Evolutionary conservation across 768 basidiomycete species (phyloP), one percentile per base, ranked within the genome.

Genomic region (Panaeolus cyanescens): DNA sequence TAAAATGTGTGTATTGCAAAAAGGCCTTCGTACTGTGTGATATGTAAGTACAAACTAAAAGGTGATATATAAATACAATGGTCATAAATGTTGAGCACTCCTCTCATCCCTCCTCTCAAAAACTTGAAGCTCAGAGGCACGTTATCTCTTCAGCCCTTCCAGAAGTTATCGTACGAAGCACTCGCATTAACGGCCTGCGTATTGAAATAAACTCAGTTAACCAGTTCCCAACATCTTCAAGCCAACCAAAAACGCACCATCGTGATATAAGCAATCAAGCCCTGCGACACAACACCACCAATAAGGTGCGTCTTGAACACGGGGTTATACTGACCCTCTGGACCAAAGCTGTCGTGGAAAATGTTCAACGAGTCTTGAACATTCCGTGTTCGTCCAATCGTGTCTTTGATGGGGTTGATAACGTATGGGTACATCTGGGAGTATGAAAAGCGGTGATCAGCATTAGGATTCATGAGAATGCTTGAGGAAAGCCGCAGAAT

Each of bases 321-420:
- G 13, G 84, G 84, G 64, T 84, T 78, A 59, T 85, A 85, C 53
- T 78, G 65, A 13, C 79, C 77, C 66, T 85, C 79, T 5, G 78
- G 78, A 1, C 81, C 82, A 53, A 77, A 77, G 54, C 78, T 77
- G 55, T 83, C 83, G 34, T 81, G 78, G 59, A 84, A 85, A 59
- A 85, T 82, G 54, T 84, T 84, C 25, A 85, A 69, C 28, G 80
- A 80, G 59, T 85, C 84, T 32, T 79, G 75, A 74, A 79, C 79
- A 64, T 85, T 85, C 20, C 82, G 78, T 17, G 82, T 84, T 25
- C 84, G 79, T 0, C 84, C 84, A 19, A 71, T 66, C 0, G 74
- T 81, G 39, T 81, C 64, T 15, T 76, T 75, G 64, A 84, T 80
- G 2, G 82, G 83, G 64, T 85, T 85, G 30, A 72, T 72, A 15